Base-by-base conservation (phyloP, 805 yeast species). In the Saturnispora mendoncae region DNA sequence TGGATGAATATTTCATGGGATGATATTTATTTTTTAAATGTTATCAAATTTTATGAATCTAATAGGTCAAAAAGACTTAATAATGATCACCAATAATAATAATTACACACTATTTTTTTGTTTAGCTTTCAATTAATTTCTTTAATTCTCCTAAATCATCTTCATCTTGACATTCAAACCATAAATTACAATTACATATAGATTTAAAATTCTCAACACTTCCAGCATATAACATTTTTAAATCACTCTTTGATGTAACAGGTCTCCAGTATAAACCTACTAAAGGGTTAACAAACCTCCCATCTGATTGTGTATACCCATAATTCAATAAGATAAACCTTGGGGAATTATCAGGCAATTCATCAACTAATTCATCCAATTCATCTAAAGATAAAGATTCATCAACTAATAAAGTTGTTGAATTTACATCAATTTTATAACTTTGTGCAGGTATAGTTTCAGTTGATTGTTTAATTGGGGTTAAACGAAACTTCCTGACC, bases 231-330 rank as follows among this genome's bases (percentile, higher is more conserved):
- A 84, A 62, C 97, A 87, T 88, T 58, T 81, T 78, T 54, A 73
- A 68, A 42, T 82, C 84, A 56, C 81, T 90, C 14, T 84, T 80
- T n/a, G 85, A 70, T 0, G 94, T 85, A 20, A 80, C 80, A 3
- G 97, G 97, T 46, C 84, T 72, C 79, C 88, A 88, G 59, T 86
- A 88, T n/a, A 88, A 51, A 56, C 88, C 60, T 2, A 87, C 84
- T 46, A 82, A 69, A 3, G 95, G 96, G 8, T 75, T 69, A 36
- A 77, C 71, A 52, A 73, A 69, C 42, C 94, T 68, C 0, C 94
- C 95, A 52, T 87, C 96, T 3, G 35, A 2, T 25, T 65, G 57
- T 19, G 72, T 74, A 52, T 78, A 61, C 6, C 95, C 95, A 52
- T 85, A 80, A 10, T 94, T 84, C 43, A 86, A 60, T 5, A 86